Conservation (phyloP, 352 stramenopile species). For the Phytophthora multivora region DNA sequence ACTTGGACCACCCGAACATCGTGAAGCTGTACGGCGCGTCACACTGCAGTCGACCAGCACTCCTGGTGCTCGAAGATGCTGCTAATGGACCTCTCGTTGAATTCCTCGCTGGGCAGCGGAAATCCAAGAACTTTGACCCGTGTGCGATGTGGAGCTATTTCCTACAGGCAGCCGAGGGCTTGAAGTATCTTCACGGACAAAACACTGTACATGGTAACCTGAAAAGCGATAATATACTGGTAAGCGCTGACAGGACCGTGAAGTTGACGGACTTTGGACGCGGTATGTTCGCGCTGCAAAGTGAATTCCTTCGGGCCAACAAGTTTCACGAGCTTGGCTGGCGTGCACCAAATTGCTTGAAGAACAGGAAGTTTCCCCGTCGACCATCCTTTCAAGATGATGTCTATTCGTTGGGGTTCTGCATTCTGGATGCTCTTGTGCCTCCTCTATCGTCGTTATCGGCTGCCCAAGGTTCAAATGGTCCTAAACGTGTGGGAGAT, state of each 20-base stretch:
- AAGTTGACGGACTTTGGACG: slow-evolving; percentile 27
- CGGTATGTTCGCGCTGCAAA: slow-evolving; percentile 20
- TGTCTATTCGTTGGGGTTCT: slow-evolving; percentile 28
- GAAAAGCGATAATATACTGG: slow-evolving; percentile 27
- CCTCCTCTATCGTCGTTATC: not conserved
- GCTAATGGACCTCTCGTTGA: slow-evolving; percentile 12
- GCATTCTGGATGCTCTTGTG: slow-evolving; percentile 22
- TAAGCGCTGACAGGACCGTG: slow-evolving; percentile 6
- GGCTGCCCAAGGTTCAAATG: not conserved
- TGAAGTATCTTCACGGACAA: slow-evolving; percentile 53
- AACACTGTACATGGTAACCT: slow-evolving; percentile 25
- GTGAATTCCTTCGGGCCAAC: slow-evolving; percentile 7
- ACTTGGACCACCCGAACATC: slow-evolving; percentile 28
- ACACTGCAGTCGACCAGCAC: slow-evolving; percentile 28
- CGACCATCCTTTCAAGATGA: slow-evolving; percentile 20
- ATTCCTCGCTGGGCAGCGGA: slow-evolving; percentile 13
- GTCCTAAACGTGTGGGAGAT: slow-evolving; percentile 8
- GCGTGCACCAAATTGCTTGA: slow-evolving; percentile 16
- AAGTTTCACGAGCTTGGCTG: slow-evolving; percentile 15
- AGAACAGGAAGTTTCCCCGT: slow-evolving; percentile 4
- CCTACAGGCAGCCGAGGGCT: slow-evolving; percentile 22
- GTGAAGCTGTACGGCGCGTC: slow-evolving; percentile 33
- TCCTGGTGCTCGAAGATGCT: slow-evolving; percentile 33
- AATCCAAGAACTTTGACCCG: not conserved
- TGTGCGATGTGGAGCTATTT: slow-evolving; percentile 7